Evolutionary conservation across 2,329 filamentous ascomycete genomes (phyloP).

Genomic region (Curvularia sp.): DNA sequence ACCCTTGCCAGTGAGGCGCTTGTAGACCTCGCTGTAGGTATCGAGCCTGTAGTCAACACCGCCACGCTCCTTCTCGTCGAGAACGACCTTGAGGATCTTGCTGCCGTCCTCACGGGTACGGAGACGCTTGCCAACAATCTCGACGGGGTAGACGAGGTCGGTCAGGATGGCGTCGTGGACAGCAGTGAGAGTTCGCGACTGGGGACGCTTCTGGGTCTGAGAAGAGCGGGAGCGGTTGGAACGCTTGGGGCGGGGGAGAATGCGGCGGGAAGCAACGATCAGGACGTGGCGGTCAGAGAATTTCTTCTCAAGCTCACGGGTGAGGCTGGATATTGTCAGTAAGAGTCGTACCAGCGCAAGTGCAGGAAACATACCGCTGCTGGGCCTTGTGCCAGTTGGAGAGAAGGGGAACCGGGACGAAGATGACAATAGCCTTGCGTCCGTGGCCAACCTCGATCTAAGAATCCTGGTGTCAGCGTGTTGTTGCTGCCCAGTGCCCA

Average conservation of each 20-base stretch:
- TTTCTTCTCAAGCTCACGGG: slow-evolving; percentile 99
- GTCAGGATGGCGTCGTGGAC: slow-evolving; percentile 98
- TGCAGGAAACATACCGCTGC: slow-evolving; percentile 81
- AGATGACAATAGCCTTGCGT: slow-evolving; percentile 99
- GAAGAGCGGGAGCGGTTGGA: slow-evolving; percentile 94
- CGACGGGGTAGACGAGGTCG: slow-evolving; percentile 98
- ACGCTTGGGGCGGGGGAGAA: slow-evolving; percentile 97
- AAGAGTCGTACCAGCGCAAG: not conserved
- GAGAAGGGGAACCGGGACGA: slow-evolving; percentile 99
- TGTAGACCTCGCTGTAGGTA: slow-evolving; percentile 99
- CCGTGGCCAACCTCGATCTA: slow-evolving; percentile 99
- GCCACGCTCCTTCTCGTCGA: slow-evolving; percentile 99
- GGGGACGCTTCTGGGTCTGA: slow-evolving; percentile 98
- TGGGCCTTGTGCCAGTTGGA: slow-evolving; percentile 99
- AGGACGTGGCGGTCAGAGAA: slow-evolving; percentile 99
- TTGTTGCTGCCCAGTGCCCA: slow-evolving; percentile 63
- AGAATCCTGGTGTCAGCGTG: slow-evolving; percentile 64
- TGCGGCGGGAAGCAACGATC: slow-evolving; percentile 98
- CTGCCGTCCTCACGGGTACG: slow-evolving; percentile 98
- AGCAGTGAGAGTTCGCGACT: slow-evolving; percentile 95
- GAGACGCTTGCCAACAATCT: slow-evolving; percentile 99
- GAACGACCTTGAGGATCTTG: slow-evolving; percentile 98
- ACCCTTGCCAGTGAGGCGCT: slow-evolving; percentile 92
- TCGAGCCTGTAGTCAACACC: slow-evolving; percentile 99
- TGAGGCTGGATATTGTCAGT: slow-evolving; percentile 70